phyloP scores from a whole-genome alignment of 305 asterid genomes.

The Fraxinus greggii region DNA sequence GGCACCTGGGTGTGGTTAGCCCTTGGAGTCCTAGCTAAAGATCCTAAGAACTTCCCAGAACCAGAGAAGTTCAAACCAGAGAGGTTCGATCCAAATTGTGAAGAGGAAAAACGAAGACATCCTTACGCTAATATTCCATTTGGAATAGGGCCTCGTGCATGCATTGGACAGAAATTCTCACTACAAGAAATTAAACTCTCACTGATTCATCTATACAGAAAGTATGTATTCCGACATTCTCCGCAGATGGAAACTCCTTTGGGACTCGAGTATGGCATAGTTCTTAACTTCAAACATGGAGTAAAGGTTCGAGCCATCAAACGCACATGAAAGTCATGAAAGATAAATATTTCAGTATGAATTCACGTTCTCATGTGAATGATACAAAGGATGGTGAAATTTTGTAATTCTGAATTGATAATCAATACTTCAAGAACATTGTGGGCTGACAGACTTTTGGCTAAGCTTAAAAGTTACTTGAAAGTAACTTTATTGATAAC shows the following conservation, averaged over 20 bases:
- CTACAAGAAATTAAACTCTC: constrained; percentile 80
- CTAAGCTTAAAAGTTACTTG: neutral
- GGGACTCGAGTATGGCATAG: constrained; percentile 70
- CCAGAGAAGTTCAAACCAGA: constrained; percentile 90
- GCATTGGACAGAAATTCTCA: constrained; percentile 90
- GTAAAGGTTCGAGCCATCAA: constrained; percentile 67
- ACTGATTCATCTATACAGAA: constrained; percentile 67
- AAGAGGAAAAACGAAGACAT: constrained; percentile 80
- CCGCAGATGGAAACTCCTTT: constrained; percentile 78
- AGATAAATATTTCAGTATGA: neutral
- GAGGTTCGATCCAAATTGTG: constrained; percentile 82
- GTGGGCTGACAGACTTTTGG: neutral
- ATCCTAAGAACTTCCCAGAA: constrained; percentile 75
- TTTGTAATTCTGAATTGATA: neutral
- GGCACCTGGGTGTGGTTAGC: constrained; percentile 99
- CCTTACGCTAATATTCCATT: constrained; percentile 91
- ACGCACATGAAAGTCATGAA: constrained; percentile 36
- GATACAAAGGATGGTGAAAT: neutral
- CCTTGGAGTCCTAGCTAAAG: constrained; percentile 85
- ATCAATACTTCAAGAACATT: neutral
- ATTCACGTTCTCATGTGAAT: neutral
- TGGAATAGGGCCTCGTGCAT: constrained; percentile 89
- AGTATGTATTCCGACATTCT: constrained; percentile 64
- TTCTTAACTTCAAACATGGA: constrained; percentile 78
- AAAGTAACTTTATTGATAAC: neutral